These are phyloP conservation scores for Gossypium australe DNA, from an alignment of 345 rosid species.

Conservation along the genomic window DNA sequence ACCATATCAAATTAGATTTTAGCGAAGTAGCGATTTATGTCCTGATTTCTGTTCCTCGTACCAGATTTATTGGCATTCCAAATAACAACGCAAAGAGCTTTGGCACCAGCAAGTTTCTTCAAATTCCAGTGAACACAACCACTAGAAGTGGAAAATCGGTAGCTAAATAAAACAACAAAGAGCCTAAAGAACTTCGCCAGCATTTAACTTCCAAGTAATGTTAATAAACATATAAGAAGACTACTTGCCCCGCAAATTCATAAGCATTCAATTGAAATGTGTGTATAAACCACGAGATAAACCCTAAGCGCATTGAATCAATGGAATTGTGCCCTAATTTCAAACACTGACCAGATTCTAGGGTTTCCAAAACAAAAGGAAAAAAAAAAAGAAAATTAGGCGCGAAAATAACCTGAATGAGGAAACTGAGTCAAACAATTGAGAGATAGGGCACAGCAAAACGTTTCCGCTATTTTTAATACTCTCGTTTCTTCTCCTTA, in stretches of 20 bases:
- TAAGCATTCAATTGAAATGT: slow-evolving; percentile 16
- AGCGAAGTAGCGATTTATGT: no score
- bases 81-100: background rate
- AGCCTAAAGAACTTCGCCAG: slow-evolving; percentile 13
- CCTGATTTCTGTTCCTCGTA: no score
- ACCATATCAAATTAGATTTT: no score
- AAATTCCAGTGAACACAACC: background rate
- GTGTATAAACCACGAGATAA: background rate
- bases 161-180: slow-evolving; percentile 5
- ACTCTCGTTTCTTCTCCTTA: background rate
- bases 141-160: slow-evolving; percentile 22
- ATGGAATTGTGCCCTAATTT: slow-evolving; percentile 25
- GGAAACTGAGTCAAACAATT: slow-evolving; percentile 20
- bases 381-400: background rate
- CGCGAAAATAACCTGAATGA: slow-evolving; percentile 41
- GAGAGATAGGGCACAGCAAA: slow-evolving; percentile 39
- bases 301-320: slow-evolving; percentile 19
- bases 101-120: slow-evolving; percentile 2
- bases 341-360: slow-evolving; percentile 24
- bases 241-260: slow-evolving; percentile 17
- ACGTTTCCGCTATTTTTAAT: slow-evolving; percentile 17
- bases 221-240: slow-evolving; percentile 13
- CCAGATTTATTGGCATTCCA: no score
- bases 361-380: slow-evolving; percentile 32
- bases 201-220: slow-evolving; percentile 14